Percentiles rank a stretch among this genome's conserved stretches.
Conservation (phyloP, 129 eudicot genomes). For the Flaveria linearis region DNA sequence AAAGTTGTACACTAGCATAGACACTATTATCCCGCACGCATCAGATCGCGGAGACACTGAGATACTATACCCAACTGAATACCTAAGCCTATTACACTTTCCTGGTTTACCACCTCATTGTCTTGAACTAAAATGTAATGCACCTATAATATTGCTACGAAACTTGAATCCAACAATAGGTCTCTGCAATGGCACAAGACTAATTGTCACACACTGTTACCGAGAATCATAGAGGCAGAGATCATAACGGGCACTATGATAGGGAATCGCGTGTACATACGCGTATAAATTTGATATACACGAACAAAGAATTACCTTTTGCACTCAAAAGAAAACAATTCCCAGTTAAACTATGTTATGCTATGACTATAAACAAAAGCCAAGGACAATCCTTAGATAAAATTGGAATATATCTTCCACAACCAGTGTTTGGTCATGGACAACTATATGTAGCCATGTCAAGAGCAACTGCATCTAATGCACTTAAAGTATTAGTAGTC, state of each 20-base stretch:
- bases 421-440: not conserved
- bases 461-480: too few species aligned
- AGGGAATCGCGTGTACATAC: not conserved
- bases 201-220: not conserved
- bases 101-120: not conserved
- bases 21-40: not conserved
- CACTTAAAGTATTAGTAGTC: too few species aligned
- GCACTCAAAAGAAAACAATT: slow-evolving; percentile 18
- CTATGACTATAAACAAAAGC: slow-evolving; percentile 1
- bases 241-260: not conserved
- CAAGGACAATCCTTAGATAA: not conserved
- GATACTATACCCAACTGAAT: not conserved
- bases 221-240: not conserved
- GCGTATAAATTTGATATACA: not conserved
- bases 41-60: not conserved
- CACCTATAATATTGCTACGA: not conserved
- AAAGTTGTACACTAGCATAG: not conserved
- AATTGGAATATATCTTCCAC: not conserved
- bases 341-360: slow-evolving; percentile 8
- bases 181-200: not conserved
- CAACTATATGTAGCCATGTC: too few species aligned
- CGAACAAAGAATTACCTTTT: slow-evolving; percentile 8
- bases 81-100: not conserved
- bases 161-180: not conserved
- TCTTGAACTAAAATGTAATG: not conserved